These are phyloP conservation scores for Exophiala xenobiotica DNA, from an alignment of 2,329 filamentous ascomycete species.

Conservation along the genomic window DNA sequence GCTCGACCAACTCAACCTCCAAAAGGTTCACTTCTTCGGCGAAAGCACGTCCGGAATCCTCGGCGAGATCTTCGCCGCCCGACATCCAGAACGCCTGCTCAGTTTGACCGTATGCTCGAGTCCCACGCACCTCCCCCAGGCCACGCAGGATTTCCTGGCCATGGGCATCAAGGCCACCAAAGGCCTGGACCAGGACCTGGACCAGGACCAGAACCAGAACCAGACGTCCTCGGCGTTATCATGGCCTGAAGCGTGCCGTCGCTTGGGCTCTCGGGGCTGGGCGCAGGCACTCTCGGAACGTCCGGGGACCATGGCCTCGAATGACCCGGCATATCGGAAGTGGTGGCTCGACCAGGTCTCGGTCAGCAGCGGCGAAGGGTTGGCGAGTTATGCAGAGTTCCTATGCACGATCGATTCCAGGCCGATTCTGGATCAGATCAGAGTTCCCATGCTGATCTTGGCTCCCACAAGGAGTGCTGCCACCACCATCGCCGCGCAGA, in stretches of 20 bases:
- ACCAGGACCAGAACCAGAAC: too few species aligned
- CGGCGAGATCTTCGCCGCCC: slow-evolving; percentile 16
- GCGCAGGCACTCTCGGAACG: slow-evolving; percentile 3
- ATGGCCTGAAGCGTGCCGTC: slow-evolving; percentile 11
- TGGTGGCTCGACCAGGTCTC: slow-evolving; percentile 21
- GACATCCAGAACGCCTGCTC: slow-evolving; percentile 10
- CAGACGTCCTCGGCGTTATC: too few species aligned
- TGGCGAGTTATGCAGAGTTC: slow-evolving; percentile 19
- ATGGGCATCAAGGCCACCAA: too few species aligned
- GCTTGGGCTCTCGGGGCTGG: slow-evolving; percentile 10
- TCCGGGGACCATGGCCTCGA: slow-evolving; percentile 15
- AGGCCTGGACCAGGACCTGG: too few species aligned
- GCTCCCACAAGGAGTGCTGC: slow-evolving; percentile 19
- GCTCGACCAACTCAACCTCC: slow-evolving; percentile 14
- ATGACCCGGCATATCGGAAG: slow-evolving; percentile 8
- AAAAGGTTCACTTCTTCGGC: slow-evolving; percentile 20
- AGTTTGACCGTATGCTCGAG: slow-evolving; percentile 16
- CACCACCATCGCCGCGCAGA: slow-evolving; percentile 14
- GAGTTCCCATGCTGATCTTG: slow-evolving; percentile 13
- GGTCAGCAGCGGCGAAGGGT: slow-evolving; percentile 11
- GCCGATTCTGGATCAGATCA: slow-evolving; percentile 11
- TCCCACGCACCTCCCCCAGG: slow-evolving; percentile 9
- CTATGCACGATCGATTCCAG: slow-evolving; percentile 14
- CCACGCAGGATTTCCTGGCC: slow-evolving; percentile 8
- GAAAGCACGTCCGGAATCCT: slow-evolving; percentile 18